Percentiles rank a stretch among this genome's conserved stretches.
Evolutionary conservation across 2,329 filamentous ascomycete genomes (phyloP).

Genomic region (Arthrobotrys megalospora): DNA sequence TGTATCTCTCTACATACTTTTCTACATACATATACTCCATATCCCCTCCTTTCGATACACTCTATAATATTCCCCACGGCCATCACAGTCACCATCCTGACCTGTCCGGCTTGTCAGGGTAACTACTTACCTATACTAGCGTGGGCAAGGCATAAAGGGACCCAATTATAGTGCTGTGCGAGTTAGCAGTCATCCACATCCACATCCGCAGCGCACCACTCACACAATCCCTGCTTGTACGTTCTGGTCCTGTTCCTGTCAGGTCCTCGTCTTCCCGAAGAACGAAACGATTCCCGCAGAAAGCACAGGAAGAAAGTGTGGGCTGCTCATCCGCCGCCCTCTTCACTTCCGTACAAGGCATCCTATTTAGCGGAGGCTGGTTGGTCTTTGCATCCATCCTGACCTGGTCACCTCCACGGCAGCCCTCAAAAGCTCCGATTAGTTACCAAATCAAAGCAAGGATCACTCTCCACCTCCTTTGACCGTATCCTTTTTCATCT

Average conservation of each 20-base stretch:
- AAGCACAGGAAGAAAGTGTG: constrained; percentile 6
- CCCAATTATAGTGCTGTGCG: constrained; percentile 56
- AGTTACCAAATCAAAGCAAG: constrained; percentile 45
- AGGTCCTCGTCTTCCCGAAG: constrained; percentile 32
- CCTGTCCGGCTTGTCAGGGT: constrained; percentile 25
- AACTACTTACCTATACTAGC: constrained; percentile 6
- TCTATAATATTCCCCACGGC: neutral
- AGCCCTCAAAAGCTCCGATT: constrained; percentile 49
- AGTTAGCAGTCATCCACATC: constrained; percentile 51
- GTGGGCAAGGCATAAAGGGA: constrained; percentile 39
- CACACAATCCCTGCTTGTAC: constrained; percentile 37
- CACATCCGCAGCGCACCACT: constrained; percentile 6
- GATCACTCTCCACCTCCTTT: constrained; percentile 30
- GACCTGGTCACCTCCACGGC: constrained; percentile 40
- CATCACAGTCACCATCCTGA: neutral
- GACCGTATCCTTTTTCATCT: constrained; percentile 11
- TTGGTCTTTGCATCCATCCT: constrained; percentile 9
- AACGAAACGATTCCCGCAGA: constrained; percentile 25
- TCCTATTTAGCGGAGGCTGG: constrained; percentile 38
- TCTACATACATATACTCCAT: neutral
- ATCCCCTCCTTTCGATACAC: neutral
- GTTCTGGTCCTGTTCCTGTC: constrained; percentile 54
- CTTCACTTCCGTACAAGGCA: neutral
- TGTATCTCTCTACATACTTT: neutral
- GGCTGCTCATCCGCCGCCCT: constrained; percentile 43